Base-by-base conservation (phyloP, 208 protist genomes). In the Angomonas ambiguus region DNA sequence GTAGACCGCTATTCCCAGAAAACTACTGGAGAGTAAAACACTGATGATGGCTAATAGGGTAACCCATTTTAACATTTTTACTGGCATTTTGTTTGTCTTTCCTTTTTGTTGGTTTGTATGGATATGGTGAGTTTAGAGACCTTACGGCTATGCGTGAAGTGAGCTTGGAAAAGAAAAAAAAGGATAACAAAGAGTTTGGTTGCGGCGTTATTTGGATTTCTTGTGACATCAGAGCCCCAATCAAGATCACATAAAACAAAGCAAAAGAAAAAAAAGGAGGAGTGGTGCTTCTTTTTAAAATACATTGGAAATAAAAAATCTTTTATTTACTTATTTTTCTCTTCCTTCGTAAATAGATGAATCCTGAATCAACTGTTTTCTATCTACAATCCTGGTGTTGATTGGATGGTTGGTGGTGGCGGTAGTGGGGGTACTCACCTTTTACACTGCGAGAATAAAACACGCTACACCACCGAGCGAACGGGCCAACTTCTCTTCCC, bases 381-480 rank as follows among this genome's bases (percentile, higher is more conserved):
- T n/a, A n/a, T n/a, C n/a, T n/a, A n/a, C n/a, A n/a, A n/a, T n/a
- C n/a, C n/a, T n/a, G n/a, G n/a, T n/a, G n/a, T n/a, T n/a, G n/a
- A n/a, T n/a, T n/a, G n/a, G n/a, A n/a, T n/a, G n/a, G n/a, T n/a
- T n/a, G n/a, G n/a, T n/a, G n/a, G n/a, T n/a, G n/a, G n/a, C n/a
- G n/a, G n/a, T n/a, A n/a, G n/a, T n/a, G n/a, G n/a, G n/a, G n/a
- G n/a, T 28, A 31, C 24, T 31, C 20, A n/a, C 53, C 25, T 28
- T 13, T 53, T 72, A 77, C 28, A 77, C 11, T n/a, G 61, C 69
- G 6, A 81, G 65, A 20, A 95, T 64, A 69, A 80, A 93, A 27
- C 77, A 81, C 20, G 85, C 90, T 11, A 93, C 90, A 25, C 90
- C 87, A 34, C 73, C 77, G 4, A 95, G 73, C 0, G 80, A 65